Percentiles rank a stretch among this genome's conserved stretches.
Evolutionary conservation across 495 filamentous ascomycete species (phyloP).

Genomic region (Penicillium bovifimosum): DNA sequence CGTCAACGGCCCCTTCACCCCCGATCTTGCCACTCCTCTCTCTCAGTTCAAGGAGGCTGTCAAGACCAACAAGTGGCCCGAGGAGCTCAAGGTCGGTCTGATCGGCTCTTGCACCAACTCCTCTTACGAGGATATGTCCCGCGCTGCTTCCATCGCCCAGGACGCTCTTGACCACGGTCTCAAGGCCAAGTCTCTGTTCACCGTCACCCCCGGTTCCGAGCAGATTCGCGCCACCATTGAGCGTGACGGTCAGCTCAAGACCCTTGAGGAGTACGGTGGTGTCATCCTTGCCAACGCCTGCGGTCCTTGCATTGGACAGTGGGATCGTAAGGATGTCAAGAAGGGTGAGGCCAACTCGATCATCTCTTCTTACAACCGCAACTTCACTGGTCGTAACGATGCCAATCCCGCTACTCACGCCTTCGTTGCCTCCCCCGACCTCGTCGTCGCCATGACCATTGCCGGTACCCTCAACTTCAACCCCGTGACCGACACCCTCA

Average conservation of each 20-base stretch:
- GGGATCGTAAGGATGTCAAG: conserved; percentile 91
- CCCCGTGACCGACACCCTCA: conserved; percentile 87
- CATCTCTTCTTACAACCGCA: conserved; percentile 95
- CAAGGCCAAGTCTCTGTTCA: conserved; percentile 91
- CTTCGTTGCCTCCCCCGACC: conserved; percentile 97
- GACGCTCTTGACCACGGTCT: conserved; percentile 91
- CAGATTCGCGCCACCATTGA: conserved; percentile 95
- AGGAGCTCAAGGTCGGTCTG: conserved; percentile 90
- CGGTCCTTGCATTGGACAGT: conserved; percentile 78
- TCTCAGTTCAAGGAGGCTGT: conserved; percentile 96
- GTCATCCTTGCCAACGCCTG: conserved; percentile 96
- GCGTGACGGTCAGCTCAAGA: conserved; percentile 91
- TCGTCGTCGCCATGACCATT: conserved; percentile 87
- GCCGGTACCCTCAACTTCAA: conserved; percentile 95
- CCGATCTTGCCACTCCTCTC: conserved; percentile 95
- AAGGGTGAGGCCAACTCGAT: conserved; percentile 98
- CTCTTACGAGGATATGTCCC: conserved; percentile 98
- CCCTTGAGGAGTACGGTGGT: conserved; percentile 96
- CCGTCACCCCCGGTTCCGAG: conserved; percentile 94
- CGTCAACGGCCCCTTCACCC: conserved; percentile 99
- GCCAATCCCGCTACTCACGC: conserved; percentile 98
- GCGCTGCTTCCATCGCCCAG: conserved; percentile 87
- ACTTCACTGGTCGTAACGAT: conserved; percentile 99
- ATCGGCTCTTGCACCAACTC: conserved; percentile 99
- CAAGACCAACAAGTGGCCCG: conserved; percentile 90